Conservation (phyloP, 1,284 basidiomycete species). For the Puccinia novopanici region DNA sequence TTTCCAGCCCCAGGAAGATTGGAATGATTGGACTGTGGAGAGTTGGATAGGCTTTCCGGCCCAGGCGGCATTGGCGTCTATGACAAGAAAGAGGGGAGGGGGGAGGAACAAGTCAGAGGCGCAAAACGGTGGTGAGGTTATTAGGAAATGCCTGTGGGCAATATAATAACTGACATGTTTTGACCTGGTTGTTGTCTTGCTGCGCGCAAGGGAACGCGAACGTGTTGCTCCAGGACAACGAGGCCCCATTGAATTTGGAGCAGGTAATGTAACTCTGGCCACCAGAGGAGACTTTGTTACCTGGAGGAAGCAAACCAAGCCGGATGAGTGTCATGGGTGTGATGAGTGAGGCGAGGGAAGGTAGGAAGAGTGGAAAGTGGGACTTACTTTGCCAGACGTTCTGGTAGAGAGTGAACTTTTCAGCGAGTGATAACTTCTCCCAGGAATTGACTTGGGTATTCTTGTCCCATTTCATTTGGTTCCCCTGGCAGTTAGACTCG, state of each 20-base stretch:
- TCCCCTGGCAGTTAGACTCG: background rate
- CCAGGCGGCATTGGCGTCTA: slow-evolving; percentile 26
- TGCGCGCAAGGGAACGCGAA: background rate
- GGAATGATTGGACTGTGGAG: background rate
- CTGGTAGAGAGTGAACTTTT: background rate
- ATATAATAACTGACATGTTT: slow-evolving; percentile 3
- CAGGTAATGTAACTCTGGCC: slow-evolving; percentile 8
- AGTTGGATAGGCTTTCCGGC: background rate
- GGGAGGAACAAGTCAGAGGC: background rate
- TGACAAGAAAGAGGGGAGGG: background rate
- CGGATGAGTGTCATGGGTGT: background rate
- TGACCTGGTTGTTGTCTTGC: slow-evolving; percentile 2
- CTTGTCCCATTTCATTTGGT: background rate
- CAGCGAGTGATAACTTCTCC: background rate
- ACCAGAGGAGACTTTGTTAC: background rate
- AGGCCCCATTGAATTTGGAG: background rate
- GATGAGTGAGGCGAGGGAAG: background rate
- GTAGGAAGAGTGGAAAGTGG: background rate
- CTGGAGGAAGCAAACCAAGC: background rate
- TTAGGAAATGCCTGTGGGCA: too few relatives aligned
- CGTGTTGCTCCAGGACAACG: background rate
- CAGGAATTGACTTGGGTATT: background rate
- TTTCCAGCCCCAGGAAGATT: background rate
- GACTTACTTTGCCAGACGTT: slow-evolving; percentile 7
- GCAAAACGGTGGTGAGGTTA: background rate